Conservation (phyloP, 805 yeast genomes). For the Pichia cabralensis region DNA sequence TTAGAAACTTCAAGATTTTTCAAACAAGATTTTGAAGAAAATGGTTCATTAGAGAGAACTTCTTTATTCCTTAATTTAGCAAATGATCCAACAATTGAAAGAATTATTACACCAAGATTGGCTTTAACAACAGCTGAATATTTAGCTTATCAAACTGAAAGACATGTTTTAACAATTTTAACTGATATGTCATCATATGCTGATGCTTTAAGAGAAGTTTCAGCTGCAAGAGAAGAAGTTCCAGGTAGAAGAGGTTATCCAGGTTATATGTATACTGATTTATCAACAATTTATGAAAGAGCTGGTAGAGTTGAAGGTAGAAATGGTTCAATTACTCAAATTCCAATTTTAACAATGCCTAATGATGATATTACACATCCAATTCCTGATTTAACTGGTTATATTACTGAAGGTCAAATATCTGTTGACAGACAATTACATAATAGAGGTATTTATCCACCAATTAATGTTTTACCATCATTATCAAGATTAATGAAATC, state of each 20-base stretch:
- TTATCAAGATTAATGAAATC: slow-evolving; percentile 97
- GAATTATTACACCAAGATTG: slow-evolving; percentile 98
- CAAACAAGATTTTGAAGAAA: slow-evolving; percentile 98
- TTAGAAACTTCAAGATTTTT: slow-evolving; percentile 97
- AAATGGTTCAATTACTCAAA: slow-evolving; percentile 98
- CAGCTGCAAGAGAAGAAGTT: slow-evolving; percentile 99
- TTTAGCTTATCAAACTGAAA: slow-evolving; percentile 97
- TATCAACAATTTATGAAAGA: slow-evolving; percentile 97
- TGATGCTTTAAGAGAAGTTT: slow-evolving; percentile 98
- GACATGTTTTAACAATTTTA: slow-evolving; percentile 94
- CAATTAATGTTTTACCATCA: slow-evolving; percentile 96
- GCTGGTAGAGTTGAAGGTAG: slow-evolving; percentile 99
- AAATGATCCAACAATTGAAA: slow-evolving; percentile 98
- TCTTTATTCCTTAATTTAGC: slow-evolving; percentile 95
- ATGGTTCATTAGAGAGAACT: slow-evolving; percentile 97
- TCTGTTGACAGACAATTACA: slow-evolving; percentile 92
- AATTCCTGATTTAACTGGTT: slow-evolving; percentile 99
- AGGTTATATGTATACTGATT: slow-evolving; percentile 99
- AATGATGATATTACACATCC: slow-evolving; percentile 99
- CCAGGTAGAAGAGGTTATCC: slow-evolving; percentile 99
- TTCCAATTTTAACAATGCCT: slow-evolving; percentile 98
- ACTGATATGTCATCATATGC: slow-evolving; percentile 99
- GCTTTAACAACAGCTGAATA: slow-evolving; percentile 98
- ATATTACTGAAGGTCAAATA: slow-evolving; percentile 98
- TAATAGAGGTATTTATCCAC: slow-evolving; percentile 97